A percentile compares a stretch with the other conserved stretches of the same genome.
phyloP scores from a whole-genome alignment of 129 eudicot species.

The Ambrosia artemisiifolia region DNA sequence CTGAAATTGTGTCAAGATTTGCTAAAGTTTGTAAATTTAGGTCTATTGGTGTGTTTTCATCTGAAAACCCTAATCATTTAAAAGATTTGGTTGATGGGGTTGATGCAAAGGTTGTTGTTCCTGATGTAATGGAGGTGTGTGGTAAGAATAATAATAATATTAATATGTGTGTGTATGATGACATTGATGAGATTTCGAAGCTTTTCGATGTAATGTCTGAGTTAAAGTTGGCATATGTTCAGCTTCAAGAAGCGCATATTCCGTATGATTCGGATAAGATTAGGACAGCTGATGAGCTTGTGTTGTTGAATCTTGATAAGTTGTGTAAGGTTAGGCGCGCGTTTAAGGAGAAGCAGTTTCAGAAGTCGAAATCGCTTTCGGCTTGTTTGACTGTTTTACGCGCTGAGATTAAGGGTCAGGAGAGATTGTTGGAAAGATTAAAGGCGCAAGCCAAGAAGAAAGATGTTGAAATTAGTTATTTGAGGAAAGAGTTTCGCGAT shows the following conservation, averaged over 20 bases:
- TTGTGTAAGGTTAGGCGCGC: constrained; percentile 51
- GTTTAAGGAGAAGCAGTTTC: constrained; percentile 54
- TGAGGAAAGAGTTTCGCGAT: constrained; percentile 35
- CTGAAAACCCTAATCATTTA: constrained; percentile 39
- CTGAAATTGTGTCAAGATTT: constrained; percentile 50
- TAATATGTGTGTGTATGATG: constrained; percentile 41
- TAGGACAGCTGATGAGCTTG: constrained; percentile 49
- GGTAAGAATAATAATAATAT: constrained; percentile 14
- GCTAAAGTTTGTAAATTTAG: constrained; percentile 55
- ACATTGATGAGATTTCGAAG: constrained; percentile 49
- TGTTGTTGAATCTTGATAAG: constrained; percentile 40
- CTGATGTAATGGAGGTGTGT: constrained; percentile 31
- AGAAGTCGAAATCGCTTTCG: constrained; percentile 34
- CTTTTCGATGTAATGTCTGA: constrained; percentile 49
- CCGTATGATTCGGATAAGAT: constrained; percentile 56
- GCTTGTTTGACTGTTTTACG: constrained; percentile 46
- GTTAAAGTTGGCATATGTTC: constrained; percentile 63
- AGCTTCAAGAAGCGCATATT: constrained; percentile 69
- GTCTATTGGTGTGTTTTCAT: constrained; percentile 61
- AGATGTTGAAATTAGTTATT: constrained; percentile 31
- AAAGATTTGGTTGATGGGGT: constrained; percentile 28
- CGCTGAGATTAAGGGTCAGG: constrained; percentile 50
- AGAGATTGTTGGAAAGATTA: constrained; percentile 43
- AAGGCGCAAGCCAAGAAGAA: constrained; percentile 45
- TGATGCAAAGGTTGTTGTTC: constrained; percentile 32